Base-by-base conservation (phyloP, 345 rosid species). In the Gossypium arboreum region DNA sequence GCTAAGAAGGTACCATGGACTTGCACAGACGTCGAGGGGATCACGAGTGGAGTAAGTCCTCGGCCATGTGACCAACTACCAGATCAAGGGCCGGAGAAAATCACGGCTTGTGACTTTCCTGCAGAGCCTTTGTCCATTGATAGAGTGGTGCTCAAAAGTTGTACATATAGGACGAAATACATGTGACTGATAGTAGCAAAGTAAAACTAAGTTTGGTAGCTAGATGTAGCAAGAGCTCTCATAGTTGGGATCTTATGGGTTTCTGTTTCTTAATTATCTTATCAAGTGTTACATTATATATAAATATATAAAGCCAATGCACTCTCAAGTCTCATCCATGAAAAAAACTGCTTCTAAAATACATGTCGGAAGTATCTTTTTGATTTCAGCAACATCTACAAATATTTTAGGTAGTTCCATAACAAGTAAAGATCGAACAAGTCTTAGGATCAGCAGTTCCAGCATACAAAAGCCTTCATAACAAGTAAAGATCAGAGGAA, bases 1-100 rank as follows among this genome's bases (percentile, higher is more conserved):
- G 81, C 86, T 2, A 90, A 92, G 86, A 82, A 91, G 81, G 82
- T 82, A 75, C 88, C 88, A 0, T 91, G 94, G 97, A 84, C 90
- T 8, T 91, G 92, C 79, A 74, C 84, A 15, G 87, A 91, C 55
- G 61, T 91, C 11, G 77, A 70, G 4, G 94, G 97, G 68, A 82
- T 84, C 34, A 79, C 92, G 0, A 88, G 86, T 39, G 75, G 77
- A 48, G 97, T 91, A 0, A 81, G 72, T 10, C 97, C 97, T 39
- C 73, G 41, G 16, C 87, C 94, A 1, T 88, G 94, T 65, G 79
- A 74, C 27, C 48, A 82, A 74, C 63, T 89, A 68, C 88, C 92
- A 0, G 89, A 79, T 62, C 84, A 85, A 75, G 85, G 86, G 11
- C 82, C 83, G 0, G 78, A 74, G 79, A 72, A 82, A 9, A 71